Percentiles rank a stretch among this genome's conserved stretches.
Evolutionary conservation across 768 basidiomycete genomes (phyloP).

Genomic region (Rhodotorula diobovata): DNA sequence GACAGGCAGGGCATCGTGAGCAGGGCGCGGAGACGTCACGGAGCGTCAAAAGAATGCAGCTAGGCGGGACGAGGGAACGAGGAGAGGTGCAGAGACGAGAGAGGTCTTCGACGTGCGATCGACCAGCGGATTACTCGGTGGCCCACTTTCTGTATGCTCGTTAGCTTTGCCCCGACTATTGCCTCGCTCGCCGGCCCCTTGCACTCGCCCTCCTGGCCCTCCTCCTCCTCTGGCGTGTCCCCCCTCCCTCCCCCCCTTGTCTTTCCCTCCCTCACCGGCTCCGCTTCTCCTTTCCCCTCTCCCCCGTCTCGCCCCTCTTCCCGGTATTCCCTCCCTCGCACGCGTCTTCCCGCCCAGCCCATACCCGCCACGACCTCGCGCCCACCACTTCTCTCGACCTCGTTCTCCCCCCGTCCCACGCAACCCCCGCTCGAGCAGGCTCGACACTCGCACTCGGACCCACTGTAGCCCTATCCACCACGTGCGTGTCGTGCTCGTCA

Average conservation of each 20-base stretch:
- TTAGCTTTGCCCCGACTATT: too few relatives aligned
- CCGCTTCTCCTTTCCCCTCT: too few relatives aligned
- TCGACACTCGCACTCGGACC: background rate
- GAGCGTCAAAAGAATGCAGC: too few relatives aligned
- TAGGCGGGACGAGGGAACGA: too few relatives aligned
- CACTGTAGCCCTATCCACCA: background rate
- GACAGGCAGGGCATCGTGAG: too few relatives aligned
- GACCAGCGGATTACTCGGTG: too few relatives aligned
- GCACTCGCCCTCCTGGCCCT: background rate
- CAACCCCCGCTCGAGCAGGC: background rate
- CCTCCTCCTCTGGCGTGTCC: too few relatives aligned
- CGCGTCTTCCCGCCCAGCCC: background rate
- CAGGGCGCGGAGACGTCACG: too few relatives aligned
- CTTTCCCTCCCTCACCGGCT: background rate
- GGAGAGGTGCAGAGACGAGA: too few relatives aligned
- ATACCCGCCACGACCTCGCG: background rate
- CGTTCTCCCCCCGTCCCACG: background rate
- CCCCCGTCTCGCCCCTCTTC: background rate
- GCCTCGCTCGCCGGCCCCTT: too few relatives aligned
- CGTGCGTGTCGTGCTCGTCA: background rate
- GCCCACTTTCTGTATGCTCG: too few relatives aligned
- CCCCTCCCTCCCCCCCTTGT: background rate
- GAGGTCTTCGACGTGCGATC: too few relatives aligned
- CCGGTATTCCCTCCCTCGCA: background rate
- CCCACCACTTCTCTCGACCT: background rate